A percentile compares a stretch with the other conserved stretches of the same genome.
These are phyloP conservation scores for Hyphopichia wangnamkhiaoensis DNA, from an alignment of 1,139 yeast genomes.

Conservation along the genomic window DNA sequence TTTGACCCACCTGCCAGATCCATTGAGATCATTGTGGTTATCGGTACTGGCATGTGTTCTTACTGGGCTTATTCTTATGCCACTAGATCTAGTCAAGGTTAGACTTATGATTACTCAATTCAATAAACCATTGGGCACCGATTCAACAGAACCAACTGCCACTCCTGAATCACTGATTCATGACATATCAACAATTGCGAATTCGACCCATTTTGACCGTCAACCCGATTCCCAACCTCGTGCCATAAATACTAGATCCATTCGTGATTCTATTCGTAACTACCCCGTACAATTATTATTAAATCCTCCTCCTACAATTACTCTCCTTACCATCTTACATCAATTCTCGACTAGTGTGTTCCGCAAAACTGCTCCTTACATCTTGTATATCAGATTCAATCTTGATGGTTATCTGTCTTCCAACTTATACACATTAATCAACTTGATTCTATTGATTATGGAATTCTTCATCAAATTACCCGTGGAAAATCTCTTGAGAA, in stretches of 20 bases:
- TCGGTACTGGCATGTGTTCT: conserved; percentile 72
- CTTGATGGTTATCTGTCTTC: conserved; percentile 73
- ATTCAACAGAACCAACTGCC: conserved; percentile 6
- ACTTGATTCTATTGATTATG: conserved; percentile 57
- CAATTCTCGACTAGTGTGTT: conserved; percentile 64
- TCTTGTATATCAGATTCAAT: conserved; percentile 64
- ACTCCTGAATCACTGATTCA: not conserved
- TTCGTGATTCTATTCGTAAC: conserved; percentile 39
- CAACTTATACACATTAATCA: conserved; percentile 50
- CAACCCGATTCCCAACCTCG: not conserved
- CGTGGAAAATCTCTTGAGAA: conserved; percentile 78
- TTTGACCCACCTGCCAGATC: conserved; percentile 77
- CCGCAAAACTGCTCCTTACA: conserved; percentile 70
- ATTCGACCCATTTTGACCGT: conserved; percentile 1
- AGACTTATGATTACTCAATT: conserved; percentile 68
- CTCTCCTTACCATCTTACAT: conserved; percentile 60
- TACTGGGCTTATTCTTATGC: conserved; percentile 77
- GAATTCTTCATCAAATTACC: conserved; percentile 82
- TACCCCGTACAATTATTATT: conserved; percentile 43
- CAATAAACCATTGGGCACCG: conserved; percentile 16
- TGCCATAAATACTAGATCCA: conserved; percentile 30
- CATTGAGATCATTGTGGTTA: conserved; percentile 63
- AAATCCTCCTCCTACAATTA: conserved; percentile 54
- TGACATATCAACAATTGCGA: not conserved
- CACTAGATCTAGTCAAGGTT: conserved; percentile 78